A percentile compares a stretch with the other conserved stretches of the same genome.
These are phyloP conservation scores for Endogone sp. DNA, from an alignment of 192 early-diverging fungal genomes.

Conservation along the genomic window DNA sequence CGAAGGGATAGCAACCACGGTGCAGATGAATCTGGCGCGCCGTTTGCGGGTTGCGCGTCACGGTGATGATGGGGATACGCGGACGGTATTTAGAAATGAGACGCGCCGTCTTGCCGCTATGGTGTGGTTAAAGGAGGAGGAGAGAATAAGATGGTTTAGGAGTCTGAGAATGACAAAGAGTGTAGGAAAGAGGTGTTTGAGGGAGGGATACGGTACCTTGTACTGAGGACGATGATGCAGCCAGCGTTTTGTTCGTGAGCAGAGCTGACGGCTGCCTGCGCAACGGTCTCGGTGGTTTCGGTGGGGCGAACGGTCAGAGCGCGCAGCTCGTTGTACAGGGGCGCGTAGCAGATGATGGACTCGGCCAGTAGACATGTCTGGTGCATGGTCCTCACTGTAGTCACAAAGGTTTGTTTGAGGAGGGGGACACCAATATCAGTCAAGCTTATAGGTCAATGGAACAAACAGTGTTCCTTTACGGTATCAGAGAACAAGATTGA, in stretches of 20 bases:
- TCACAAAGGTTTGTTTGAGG: neutral
- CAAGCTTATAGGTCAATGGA: neutral
- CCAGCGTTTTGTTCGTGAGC: slow-evolving; percentile 81
- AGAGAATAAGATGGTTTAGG: no score
- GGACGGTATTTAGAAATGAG: slow-evolving; percentile 95
- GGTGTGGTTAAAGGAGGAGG: slow-evolving; percentile 10
- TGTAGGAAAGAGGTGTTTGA: no score
- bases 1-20: slow-evolving; percentile 78
- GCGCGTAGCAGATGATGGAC: slow-evolving; percentile 90
- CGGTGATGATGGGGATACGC: slow-evolving; percentile 84
- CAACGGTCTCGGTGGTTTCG: slow-evolving; percentile 87
- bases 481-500: no score
- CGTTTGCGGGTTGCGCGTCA: slow-evolving; percentile 76
- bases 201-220: no score
- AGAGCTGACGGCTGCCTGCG: slow-evolving; percentile 82
- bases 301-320: slow-evolving; percentile 71
- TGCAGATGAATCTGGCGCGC: slow-evolving; percentile 75
- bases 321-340: slow-evolving; percentile 88
- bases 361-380: slow-evolving; percentile 91
- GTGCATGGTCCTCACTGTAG: slow-evolving; percentile 84
- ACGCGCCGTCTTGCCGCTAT: slow-evolving; percentile 80
- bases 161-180: no score
- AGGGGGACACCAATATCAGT: neutral
- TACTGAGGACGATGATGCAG: slow-evolving; percentile 87
- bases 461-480: neutral